These are phyloP conservation scores for Rhizopogon rudus DNA, from an alignment of 768 basidiomycete species.

Conservation along the genomic window DNA sequence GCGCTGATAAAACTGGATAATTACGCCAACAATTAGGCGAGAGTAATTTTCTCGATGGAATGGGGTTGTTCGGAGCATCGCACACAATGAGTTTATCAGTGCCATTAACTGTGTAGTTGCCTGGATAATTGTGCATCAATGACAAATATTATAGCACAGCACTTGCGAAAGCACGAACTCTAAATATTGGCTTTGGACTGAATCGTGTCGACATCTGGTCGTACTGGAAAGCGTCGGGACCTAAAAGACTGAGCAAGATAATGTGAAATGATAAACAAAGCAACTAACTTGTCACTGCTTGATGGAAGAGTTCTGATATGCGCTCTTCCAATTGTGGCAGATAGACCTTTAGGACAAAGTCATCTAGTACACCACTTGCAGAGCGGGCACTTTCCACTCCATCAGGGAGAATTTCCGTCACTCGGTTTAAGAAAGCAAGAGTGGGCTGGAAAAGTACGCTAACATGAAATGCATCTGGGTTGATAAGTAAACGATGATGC, in stretches of 20 bases:
- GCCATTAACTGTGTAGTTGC: conserved; percentile 83
- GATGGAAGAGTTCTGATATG: conserved; percentile 81
- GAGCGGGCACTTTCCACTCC: conserved; percentile 61
- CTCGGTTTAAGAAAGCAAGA: conserved; percentile 72
- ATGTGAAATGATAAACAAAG: not conserved
- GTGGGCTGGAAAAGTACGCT: conserved; percentile 94
- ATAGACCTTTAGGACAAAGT: conserved; percentile 91
- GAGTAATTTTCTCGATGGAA: conserved; percentile 96
- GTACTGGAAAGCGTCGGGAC: conserved; percentile 82
- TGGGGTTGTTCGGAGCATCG: conserved; percentile 86
- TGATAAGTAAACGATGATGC: conserved; percentile 80
- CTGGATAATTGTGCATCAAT: conserved; percentile 33
- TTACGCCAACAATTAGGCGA: conserved; percentile 87
- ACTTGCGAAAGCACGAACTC: conserved; percentile 38
- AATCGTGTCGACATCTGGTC: conserved; percentile 65
- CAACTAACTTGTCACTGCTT: conserved; percentile 66
- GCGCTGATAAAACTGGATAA: conserved; percentile 94
- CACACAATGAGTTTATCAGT: conserved; percentile 85
- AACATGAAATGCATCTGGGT: conserved; percentile 92
- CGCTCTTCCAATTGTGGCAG: conserved; percentile 95
- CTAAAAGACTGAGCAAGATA: conserved; percentile 29
- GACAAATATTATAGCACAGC: not conserved
- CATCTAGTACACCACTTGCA: conserved; percentile 75
- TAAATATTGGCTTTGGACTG: conserved; percentile 71
- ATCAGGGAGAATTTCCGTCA: conserved; percentile 67